Evolutionary conservation across 177 flowering plant species (phyloP), one percentile per base, ranked within the genome.

Genomic region (Vitis hybrid): DNA sequence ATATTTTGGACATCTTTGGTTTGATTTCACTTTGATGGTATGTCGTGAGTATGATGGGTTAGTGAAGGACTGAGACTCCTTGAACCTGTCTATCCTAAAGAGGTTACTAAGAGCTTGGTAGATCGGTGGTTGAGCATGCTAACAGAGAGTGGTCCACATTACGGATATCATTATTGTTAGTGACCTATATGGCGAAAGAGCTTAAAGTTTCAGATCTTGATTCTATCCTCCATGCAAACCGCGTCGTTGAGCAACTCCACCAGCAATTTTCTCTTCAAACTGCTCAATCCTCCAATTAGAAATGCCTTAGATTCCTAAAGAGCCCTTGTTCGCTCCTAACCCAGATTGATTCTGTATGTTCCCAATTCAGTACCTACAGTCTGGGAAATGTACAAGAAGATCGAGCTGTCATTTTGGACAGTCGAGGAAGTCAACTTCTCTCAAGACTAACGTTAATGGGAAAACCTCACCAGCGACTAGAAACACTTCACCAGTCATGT

Each of bases 381-480:
- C 24, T 88, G 92, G 92, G 92, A 88, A 40, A 87, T 88, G 90
- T 88, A 88, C 84, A 88, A 88, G 88, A 86, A 88, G 67, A 89
- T 90, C 16, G 87, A 82, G 70, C 90, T 90, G 35, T 87, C 90
- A 11, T 88, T 88, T 64, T 88, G 92, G 92, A 88, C 92, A 1
- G 90, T 87, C 12, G 89, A 88, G 66, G 88, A 88, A 64, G 92
- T 88, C 30, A 87, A 88, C 49, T 76, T 88, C 16, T 87, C 89
- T 2, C 75, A 78, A 56, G 92, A 88, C 62, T 14, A 52, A 11
- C 88, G 85, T 50, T 85, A 88, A 68, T 88, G 90, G 90, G 87
- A 84, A 0, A 6, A 67, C 60, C 81, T 88, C 11, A 77, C 85
- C 19, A 5, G 62, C 78, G 92, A 75, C 70, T 90, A 88, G 74